Percentiles rank a stretch among this genome's conserved stretches.
phyloP scores from a whole-genome alignment of 2,329 filamentous ascomycete genomes.

The Zymoseptoria passerinii region DNA sequence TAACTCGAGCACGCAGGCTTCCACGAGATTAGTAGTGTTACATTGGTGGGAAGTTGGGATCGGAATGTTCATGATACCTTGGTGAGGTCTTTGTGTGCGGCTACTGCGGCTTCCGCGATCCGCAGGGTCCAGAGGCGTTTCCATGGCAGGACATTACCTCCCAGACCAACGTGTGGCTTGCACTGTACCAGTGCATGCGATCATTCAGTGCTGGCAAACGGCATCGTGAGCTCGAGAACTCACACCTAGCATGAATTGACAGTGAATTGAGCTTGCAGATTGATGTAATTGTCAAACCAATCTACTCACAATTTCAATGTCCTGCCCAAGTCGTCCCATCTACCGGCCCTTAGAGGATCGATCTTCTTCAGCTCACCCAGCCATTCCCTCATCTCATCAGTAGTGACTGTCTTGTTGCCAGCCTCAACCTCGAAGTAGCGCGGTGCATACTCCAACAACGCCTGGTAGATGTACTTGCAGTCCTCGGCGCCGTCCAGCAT shows the following conservation, averaged over 20 bases:
- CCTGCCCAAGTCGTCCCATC: slow-evolving; percentile 65
- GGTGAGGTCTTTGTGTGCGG: not conserved
- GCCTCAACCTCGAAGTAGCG: slow-evolving; percentile 46
- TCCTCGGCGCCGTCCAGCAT: slow-evolving; percentile 56
- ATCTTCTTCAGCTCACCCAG: slow-evolving; percentile 57
- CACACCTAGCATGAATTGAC: not conserved
- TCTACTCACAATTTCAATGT: slow-evolving; percentile 33
- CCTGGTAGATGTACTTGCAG: slow-evolving; percentile 85
- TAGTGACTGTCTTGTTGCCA: slow-evolving; percentile 33
- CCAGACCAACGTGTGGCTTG: no score
- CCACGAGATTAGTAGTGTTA: not conserved
- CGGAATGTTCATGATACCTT: not conserved
- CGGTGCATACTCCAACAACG: slow-evolving; percentile 65
- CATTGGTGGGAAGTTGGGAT: not conserved
- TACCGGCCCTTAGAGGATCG: slow-evolving; percentile 64
- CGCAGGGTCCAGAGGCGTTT: not conserved
- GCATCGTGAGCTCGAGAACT: no score
- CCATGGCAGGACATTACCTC: not conserved
- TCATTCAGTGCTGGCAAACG: no score
- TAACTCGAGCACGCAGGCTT: not conserved
- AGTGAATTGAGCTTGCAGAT: not conserved
- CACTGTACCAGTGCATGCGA: no score
- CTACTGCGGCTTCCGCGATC: not conserved
- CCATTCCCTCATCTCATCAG: slow-evolving; percentile 43
- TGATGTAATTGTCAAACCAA: not conserved